Conservation (phyloP, 2,329 filamentous ascomycete species). For the Mycosphaerelloides madeirae region DNA sequence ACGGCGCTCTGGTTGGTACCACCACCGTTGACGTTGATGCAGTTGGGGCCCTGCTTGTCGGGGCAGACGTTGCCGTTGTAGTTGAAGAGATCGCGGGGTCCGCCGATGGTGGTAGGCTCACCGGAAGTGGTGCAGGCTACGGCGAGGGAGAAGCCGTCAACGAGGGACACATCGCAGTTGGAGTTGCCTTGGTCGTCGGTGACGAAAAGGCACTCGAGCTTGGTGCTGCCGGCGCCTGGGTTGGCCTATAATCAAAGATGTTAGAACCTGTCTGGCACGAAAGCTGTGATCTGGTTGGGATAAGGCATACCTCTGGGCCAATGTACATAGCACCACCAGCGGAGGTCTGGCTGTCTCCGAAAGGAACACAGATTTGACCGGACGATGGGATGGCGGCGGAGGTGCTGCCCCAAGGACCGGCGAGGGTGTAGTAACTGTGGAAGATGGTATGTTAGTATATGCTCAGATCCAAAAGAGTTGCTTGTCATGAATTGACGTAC, state of each 20-base stretch:
- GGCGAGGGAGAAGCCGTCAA: neutral
- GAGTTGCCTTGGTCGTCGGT: neutral
- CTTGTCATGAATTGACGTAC: too few relatives aligned
- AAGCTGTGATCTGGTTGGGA: too few relatives aligned
- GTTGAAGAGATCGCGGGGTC: neutral
- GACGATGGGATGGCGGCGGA: too few relatives aligned
- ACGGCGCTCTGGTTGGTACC: neutral
- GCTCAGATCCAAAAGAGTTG: too few relatives aligned
- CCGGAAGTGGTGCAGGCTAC: neutral
- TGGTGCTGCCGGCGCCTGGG: neutral
- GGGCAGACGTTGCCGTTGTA: neutral
- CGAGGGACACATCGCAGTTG: neutral
- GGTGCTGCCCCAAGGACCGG: too few relatives aligned
- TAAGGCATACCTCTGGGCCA: neutral
- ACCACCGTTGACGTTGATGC: neutral
- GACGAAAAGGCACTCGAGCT: neutral
- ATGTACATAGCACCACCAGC: neutral
- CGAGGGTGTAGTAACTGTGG: neutral
- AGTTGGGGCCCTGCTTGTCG: neutral
- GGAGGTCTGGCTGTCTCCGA: neutral
- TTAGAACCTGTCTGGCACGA: neutral
- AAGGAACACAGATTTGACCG: too few relatives aligned
- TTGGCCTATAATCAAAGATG: neutral
- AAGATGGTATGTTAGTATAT: neutral
- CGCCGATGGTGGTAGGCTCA: neutral